phyloP scores from a whole-genome alignment of 192 early-diverging fungal species.

The Paraglomus brasilianum region DNA sequence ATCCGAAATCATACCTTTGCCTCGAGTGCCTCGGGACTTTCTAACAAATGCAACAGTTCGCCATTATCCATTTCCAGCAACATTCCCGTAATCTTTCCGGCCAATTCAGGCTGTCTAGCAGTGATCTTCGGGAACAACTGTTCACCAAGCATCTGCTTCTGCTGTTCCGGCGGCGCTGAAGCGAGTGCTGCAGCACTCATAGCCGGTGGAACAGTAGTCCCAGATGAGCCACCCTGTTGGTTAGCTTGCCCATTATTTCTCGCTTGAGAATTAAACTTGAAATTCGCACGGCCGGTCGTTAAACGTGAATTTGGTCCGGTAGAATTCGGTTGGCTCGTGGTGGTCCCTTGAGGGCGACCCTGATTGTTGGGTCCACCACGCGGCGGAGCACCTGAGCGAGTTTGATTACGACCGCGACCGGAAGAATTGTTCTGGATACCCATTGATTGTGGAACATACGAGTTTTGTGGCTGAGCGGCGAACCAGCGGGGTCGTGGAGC shows the following conservation, averaged over 20 bases:
- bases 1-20: constrained; percentile 58
- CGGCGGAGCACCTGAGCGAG: constrained; percentile 43
- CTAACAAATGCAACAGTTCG: constrained; percentile 88
- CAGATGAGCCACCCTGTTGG: constrained; percentile 35
- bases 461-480: constrained; percentile 45
- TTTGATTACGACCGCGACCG: constrained; percentile 36
- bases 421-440: neutral
- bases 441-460: constrained; percentile 22
- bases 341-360: constrained; percentile 39
- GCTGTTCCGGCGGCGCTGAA: constrained; percentile 74
- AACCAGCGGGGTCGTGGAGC: constrained; percentile 45
- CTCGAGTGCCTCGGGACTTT: constrained; percentile 74
- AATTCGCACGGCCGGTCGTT: constrained; percentile 39
- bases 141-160: constrained; percentile 98
- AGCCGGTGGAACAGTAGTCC: constrained; percentile 39
- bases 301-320: constrained; percentile 41
- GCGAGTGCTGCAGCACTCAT: constrained; percentile 82
- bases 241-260: constrained; percentile 40
- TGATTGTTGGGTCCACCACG: constrained; percentile 46
- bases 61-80: constrained; percentile 97
- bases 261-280: constrained; percentile 38
- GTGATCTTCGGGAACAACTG: constrained; percentile 87
- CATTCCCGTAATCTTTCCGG: constrained; percentile 99
- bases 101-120: constrained; percentile 65
- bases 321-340: constrained; percentile 33